Percentiles rank a stretch among this genome's conserved stretches.
These are phyloP conservation scores for Sonneratia caseolaris DNA, from an alignment of 345 rosid species.

Conservation along the genomic window DNA sequence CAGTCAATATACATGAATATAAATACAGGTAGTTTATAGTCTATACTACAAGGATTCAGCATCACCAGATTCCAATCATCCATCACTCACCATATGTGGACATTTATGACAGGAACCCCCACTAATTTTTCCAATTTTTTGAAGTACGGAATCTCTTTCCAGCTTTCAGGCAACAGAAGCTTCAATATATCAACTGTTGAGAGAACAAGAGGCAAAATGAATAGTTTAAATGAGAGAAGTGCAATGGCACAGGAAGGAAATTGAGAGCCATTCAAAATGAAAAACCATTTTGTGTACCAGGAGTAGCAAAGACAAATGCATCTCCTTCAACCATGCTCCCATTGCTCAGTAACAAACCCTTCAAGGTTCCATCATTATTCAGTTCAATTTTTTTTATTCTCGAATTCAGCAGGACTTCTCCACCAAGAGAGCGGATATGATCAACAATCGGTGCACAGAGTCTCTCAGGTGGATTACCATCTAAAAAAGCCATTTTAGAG, in stretches of 20 bases:
- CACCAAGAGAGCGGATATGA: slow-evolving; percentile 68
- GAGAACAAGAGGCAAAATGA: slow-evolving; percentile 15
- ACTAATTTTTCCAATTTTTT: slow-evolving; percentile 80
- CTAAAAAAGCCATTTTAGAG: slow-evolving; percentile 95
- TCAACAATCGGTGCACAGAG: slow-evolving; percentile 79
- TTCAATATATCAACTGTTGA: slow-evolving; percentile 72
- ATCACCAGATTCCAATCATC: neutral
- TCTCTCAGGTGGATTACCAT: slow-evolving; percentile 95
- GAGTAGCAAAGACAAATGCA: slow-evolving; percentile 79
- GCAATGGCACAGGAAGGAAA: neutral
- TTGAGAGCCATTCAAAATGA: neutral
- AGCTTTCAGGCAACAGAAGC: slow-evolving; percentile 75
- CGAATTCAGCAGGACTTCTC: slow-evolving; percentile 72
- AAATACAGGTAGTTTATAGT: neutral
- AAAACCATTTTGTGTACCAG: slow-evolving; percentile 40
- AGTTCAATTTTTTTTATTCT: slow-evolving; percentile 76
- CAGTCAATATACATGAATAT: neutral
- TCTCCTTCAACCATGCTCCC: slow-evolving; percentile 71
- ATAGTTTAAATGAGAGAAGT: neutral
- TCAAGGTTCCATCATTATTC: slow-evolving; percentile 68
- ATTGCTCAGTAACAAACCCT: slow-evolving; percentile 51
- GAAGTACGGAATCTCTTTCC: slow-evolving; percentile 80
- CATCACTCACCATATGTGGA: slow-evolving; percentile 87
- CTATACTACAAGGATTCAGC: neutral
- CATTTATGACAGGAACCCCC: slow-evolving; percentile 94